These are phyloP conservation scores for Ophioceras dolichostomum DNA, from an alignment of 2,329 filamentous ascomycete species.

Conservation along the genomic window DNA sequence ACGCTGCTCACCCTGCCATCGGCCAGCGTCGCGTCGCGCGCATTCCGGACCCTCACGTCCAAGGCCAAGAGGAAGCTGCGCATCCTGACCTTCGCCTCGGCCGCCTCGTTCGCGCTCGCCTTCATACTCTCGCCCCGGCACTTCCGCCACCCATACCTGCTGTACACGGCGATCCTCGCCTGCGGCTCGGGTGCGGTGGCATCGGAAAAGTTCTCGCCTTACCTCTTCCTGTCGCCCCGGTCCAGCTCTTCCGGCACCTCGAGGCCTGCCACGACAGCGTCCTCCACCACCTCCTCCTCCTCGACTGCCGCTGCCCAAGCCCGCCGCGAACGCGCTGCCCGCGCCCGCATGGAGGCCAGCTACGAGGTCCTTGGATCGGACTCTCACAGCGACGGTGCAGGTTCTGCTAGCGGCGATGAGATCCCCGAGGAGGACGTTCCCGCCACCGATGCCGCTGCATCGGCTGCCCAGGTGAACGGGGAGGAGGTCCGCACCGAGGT, in stretches of 20 bases:
- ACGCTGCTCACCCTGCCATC: constrained; percentile 71
- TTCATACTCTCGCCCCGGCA: constrained; percentile 64
- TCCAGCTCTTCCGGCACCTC: constrained; percentile 4
- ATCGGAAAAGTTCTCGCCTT: constrained; percentile 33
- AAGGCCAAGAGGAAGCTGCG: constrained; percentile 54
- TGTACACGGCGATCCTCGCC: constrained; percentile 69
- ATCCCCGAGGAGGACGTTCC: constrained; percentile 27
- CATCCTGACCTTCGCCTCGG: constrained; percentile 55
- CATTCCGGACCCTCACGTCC: constrained; percentile 55
- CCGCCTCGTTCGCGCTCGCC: constrained; percentile 62
- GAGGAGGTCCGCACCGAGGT: constrained; percentile 48
- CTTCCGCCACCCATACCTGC: constrained; percentile 74
- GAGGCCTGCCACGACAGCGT: constrained; percentile 12
- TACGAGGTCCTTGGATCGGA: constrained; percentile 53
- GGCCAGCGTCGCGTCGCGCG: constrained; percentile 55
- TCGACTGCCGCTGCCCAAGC: constrained; percentile 8
- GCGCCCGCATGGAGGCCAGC: constrained; percentile 52
- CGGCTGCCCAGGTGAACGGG: constrained; percentile 35
- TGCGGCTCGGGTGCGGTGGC: constrained; percentile 45
- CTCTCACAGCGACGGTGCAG: constrained; percentile 30
- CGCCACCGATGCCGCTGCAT: not conserved
- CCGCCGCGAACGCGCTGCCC: constrained; percentile 12
- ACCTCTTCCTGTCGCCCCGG: constrained; percentile 18
- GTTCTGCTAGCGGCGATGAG: constrained; percentile 33
- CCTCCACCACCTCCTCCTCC: constrained; percentile 2